These are phyloP conservation scores for Erysimum pusillum DNA, from an alignment of 441 rosid genomes.

Conservation along the genomic window DNA sequence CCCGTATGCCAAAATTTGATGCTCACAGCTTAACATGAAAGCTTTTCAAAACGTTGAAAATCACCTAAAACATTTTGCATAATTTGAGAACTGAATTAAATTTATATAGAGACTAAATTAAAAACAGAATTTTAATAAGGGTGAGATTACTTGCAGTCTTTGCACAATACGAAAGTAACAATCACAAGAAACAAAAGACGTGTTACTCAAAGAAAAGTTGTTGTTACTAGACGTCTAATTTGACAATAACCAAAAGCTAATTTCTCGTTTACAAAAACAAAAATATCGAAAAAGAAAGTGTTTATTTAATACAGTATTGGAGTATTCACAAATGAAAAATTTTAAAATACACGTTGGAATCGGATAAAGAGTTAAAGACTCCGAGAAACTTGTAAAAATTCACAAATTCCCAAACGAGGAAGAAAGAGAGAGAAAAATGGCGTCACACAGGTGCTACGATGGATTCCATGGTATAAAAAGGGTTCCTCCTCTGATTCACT, in stretches of 20 bases:
- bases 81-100: no score
- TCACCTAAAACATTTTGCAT: no score
- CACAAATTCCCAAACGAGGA: conserved; percentile 2
- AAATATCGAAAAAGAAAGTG: not conserved
- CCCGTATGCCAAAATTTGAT: not conserved
- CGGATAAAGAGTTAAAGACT: conserved; percentile 35
- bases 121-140: no score
- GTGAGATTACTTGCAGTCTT: not conserved
- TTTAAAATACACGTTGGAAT: not conserved
- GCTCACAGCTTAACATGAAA: no score
- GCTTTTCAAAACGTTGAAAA: no score
- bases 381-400: conserved; percentile 34
- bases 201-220: not conserved
- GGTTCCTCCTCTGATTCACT: conserved; percentile 34
- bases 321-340: not conserved
- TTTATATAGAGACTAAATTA: no score
- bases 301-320: not conserved
- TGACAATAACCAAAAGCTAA: not conserved
- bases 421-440: conserved; percentile 51
- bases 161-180: conserved; percentile 5
- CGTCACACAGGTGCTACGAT: conserved; percentile 54
- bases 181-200: conserved; percentile 20
- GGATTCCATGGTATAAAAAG: conserved; percentile 61
- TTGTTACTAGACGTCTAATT: not conserved
- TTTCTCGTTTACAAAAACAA: not conserved